Evolutionary conservation across 73 alveolate genomes (phyloP).

Genomic region (Stentor coeruleus): DNA sequence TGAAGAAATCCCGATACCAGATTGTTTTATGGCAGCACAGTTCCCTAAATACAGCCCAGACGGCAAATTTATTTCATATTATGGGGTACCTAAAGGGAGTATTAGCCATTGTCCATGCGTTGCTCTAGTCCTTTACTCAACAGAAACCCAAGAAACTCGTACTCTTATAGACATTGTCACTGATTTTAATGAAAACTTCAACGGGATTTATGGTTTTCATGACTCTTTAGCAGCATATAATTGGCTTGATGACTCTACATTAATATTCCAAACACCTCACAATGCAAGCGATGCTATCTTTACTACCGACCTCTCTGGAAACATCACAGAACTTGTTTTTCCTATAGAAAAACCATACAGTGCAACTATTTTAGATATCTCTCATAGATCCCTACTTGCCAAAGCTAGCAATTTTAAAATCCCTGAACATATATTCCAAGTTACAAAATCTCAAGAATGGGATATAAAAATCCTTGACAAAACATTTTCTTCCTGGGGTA

Average conservation of each 20-base stretch:
- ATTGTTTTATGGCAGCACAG: background rate
- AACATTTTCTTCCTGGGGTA: too few relatives aligned
- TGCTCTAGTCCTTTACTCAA: background rate
- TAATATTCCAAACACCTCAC: background rate
- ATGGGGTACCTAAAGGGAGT: constrained; percentile 15
- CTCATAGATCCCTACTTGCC: background rate
- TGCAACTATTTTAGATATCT: background rate
- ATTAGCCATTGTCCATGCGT: background rate
- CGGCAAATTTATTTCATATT: background rate
- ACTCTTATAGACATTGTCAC: background rate
- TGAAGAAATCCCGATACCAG: background rate
- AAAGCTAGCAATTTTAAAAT: background rate
- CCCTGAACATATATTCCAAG: background rate
- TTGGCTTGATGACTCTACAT: background rate
- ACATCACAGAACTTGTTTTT: background rate
- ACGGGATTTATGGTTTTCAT: constrained; percentile 20
- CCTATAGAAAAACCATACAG: background rate
- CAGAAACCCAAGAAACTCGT: background rate
- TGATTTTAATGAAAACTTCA: background rate
- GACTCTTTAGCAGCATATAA: background rate
- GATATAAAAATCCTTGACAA: too few relatives aligned
- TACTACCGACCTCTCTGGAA: background rate
- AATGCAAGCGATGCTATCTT: background rate
- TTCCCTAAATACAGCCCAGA: constrained; percentile 10
- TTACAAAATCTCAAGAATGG: background rate